A percentile compares a stretch with the other conserved stretches of the same genome.
Conservation (phyloP, 1,284 basidiomycete species). For the Fomitiporia mediterranea region DNA sequence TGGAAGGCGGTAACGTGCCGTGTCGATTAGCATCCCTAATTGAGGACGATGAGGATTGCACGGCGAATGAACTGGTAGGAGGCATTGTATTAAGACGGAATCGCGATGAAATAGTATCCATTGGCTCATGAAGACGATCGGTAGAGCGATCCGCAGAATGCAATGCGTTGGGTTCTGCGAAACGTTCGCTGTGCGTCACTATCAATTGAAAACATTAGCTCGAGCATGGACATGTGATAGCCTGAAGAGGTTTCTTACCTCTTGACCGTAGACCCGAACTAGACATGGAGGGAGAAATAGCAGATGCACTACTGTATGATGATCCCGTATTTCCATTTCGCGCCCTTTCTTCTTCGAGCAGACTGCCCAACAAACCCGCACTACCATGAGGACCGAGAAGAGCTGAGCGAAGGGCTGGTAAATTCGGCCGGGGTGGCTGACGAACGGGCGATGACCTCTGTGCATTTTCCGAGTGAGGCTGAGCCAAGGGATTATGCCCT, state of each 20-base stretch:
- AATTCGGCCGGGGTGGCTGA: neutral
- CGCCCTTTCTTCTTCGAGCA: neutral
- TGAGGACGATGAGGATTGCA: no score
- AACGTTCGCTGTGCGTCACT: no score
- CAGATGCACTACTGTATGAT: neutral
- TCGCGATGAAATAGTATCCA: no score
- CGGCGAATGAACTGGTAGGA: no score
- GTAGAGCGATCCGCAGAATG: no score
- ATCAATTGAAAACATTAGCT: no score
- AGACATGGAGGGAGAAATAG: neutral
- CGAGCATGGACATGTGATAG: no score
- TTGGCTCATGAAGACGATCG: no score
- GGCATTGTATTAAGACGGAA: no score
- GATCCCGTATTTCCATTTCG: neutral
- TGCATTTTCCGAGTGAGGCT: neutral
- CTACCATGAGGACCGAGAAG: conserved; percentile 3
- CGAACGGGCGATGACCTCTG: neutral
- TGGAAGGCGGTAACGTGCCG: no score
- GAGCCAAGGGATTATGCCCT: neutral
- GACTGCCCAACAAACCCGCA: neutral
- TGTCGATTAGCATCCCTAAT: no score
- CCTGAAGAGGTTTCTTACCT: neutral
- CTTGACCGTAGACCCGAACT: neutral
- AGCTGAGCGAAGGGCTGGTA: conserved; percentile 11
- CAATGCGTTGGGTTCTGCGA: no score